Evolutionary conservation across 495 filamentous ascomycete genomes (phyloP).

Genomic region (Neurospora tetraspora): DNA sequence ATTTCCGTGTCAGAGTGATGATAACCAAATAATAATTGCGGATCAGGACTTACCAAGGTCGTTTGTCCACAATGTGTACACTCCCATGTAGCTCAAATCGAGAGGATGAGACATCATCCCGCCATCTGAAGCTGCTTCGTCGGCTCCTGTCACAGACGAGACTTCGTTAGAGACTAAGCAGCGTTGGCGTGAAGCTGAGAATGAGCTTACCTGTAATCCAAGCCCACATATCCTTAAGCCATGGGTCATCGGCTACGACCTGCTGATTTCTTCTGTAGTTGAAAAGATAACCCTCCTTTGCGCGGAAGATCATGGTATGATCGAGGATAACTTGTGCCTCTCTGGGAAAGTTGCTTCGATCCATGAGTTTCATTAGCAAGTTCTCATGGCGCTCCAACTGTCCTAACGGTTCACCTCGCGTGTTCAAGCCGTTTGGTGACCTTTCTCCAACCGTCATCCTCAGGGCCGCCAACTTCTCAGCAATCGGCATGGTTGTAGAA

Average conservation of each 20-base stretch:
- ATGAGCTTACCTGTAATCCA: conserved; percentile 56
- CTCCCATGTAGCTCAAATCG: conserved; percentile 79
- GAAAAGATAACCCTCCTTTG: conserved; percentile 71
- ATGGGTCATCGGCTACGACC: conserved; percentile 61
- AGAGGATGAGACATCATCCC: conserved; percentile 66
- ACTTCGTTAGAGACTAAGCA: neutral
- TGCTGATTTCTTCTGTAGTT: conserved; percentile 57
- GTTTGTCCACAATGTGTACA: conserved; percentile 70
- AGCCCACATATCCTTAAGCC: conserved; percentile 65
- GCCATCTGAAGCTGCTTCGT: conserved; percentile 50
- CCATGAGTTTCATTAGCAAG: conserved; percentile 39
- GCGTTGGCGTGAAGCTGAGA: neutral
- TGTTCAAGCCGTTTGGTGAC: neutral
- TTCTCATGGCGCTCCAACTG: conserved; percentile 35
- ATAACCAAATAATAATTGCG: neutral
- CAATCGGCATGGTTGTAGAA: conserved; percentile 11
- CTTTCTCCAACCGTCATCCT: conserved; percentile 20
- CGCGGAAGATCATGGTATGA: conserved; percentile 37
- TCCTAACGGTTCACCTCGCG: conserved; percentile 17
- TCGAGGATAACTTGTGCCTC: conserved; percentile 30
- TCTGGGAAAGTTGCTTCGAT: conserved; percentile 22
- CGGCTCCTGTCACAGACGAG: conserved; percentile 42
- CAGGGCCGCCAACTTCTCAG: conserved; percentile 30
- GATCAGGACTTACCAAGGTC: conserved; percentile 45
- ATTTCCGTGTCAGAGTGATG: conserved; percentile 2